Evolutionary conservation across 805 yeast genomes (phyloP), one percentile per base, ranked within the genome.

Genomic region (Yarrowia alimentaria): DNA sequence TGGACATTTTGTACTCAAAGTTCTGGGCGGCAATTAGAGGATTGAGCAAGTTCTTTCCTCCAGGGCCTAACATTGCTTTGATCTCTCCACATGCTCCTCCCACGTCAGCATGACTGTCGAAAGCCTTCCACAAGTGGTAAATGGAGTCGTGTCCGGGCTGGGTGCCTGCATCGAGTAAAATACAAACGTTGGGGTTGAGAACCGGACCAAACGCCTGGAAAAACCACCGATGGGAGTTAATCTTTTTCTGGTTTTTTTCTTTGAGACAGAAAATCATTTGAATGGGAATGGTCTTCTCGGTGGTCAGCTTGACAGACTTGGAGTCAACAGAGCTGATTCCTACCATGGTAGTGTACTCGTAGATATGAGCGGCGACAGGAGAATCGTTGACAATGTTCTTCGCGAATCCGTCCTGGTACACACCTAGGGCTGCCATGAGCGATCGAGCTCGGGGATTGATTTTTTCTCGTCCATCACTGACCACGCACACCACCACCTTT

Each of bases 11-110:
- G 66, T 93, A 93, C 65, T 91, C 99, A 66, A 93, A 91, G 67
- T 91, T 91, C 66, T 93, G 98, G 0, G 97, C 94, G 3, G 98
- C 96, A 8, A 91, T 91, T 52, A 91, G 68, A 7, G 99, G 98
- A 63, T 91, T 91, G 12, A 81, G 57, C 34, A 91, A 69, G 37
- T 75, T 72, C 38, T 62, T 65, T 54, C 73, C 76, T 10, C 71
- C 74, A 17, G 70, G 71, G 2, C 98, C 97, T 50, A 90, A 69
- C 65, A 83, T 81, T 0, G 93, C 94, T 57, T 80, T 83, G 67
- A 93, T 91, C 64, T 93, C 98, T 51, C 99, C 99, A 78, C 99
- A 91, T 1, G 97, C 95, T 30, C 99, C 99, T 2, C 95, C 99
- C 16, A 91, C 94, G 50, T 80, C 77, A 1, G 88, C 83, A 59